Conservation (phyloP, 495 filamentous ascomycete genomes). For the Aspergillus coremiiformis region DNA sequence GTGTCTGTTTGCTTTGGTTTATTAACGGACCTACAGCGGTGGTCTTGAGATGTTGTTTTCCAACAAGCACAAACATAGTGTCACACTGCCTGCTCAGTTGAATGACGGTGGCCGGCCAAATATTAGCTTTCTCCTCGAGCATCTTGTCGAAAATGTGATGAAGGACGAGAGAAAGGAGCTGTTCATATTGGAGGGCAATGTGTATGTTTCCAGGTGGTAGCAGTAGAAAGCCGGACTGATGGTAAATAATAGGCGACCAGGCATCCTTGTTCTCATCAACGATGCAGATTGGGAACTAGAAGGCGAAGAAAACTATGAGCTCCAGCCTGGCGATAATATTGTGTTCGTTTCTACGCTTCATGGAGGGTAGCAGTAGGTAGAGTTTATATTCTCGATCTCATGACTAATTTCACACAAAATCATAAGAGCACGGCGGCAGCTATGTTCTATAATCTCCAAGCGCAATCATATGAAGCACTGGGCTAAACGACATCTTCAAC, state of each 20-base stretch:
- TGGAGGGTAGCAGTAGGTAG: constrained; percentile 54
- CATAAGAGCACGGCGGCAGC: background rate
- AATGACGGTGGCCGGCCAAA: constrained; percentile 52
- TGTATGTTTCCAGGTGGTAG: constrained; percentile 50
- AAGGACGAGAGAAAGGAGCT: constrained; percentile 78
- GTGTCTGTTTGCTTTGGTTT: background rate
- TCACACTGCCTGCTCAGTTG: constrained; percentile 60
- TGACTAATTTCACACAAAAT: background rate
- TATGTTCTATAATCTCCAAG: background rate
- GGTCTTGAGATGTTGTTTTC: constrained; percentile 94
- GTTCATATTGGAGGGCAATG: constrained; percentile 78
- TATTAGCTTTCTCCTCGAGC: constrained; percentile 66
- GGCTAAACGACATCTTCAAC: constrained; percentile 42
- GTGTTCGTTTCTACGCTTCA: constrained; percentile 98
- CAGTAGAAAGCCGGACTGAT: constrained; percentile 1
- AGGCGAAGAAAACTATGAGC: constrained; percentile 81
- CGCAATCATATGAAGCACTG: background rate
- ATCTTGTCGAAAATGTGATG: constrained; percentile 82
- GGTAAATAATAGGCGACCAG: constrained; percentile 61
- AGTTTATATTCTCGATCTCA: constrained; percentile 3
- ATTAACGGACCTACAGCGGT: constrained; percentile 48
- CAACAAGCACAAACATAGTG: constrained; percentile 62
- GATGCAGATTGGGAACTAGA: constrained; percentile 98
- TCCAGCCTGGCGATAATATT: constrained; percentile 77
- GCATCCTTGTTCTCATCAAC: constrained; percentile 96